These are phyloP conservation scores for Capsicum pubescens DNA, from an alignment of 257 asterid species.

Conservation along the genomic window DNA sequence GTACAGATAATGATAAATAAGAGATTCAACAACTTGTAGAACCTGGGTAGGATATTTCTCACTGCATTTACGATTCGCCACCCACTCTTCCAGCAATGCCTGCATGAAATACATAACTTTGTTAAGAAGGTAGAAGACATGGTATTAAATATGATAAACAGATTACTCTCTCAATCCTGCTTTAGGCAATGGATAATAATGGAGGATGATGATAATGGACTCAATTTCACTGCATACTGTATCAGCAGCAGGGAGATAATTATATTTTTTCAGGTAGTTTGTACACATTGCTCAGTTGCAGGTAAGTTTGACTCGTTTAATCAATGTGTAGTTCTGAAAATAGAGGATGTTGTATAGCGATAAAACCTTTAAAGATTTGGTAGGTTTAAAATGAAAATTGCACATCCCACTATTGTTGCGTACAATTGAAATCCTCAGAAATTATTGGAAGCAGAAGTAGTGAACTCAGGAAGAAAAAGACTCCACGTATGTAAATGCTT, in stretches of 20 bases:
- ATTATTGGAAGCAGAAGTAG: constrained; percentile 7
- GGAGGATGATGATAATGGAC: constrained; percentile 16
- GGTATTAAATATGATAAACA: constrained; percentile 10
- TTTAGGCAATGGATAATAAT: neutral
- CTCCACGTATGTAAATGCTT: neutral
- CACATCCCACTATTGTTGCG: neutral
- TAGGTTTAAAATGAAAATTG: neutral
- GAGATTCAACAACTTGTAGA: constrained; percentile 30
- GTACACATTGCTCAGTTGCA: constrained; percentile 3
- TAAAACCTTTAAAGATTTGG: neutral
- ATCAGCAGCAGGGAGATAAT: neutral
- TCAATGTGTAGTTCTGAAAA: neutral
- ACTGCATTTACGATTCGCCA: constrained; percentile 64
- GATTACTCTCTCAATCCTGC: neutral
- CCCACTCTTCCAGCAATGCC: constrained; percentile 99
- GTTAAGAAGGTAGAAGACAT: neutral
- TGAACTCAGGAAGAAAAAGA: constrained; percentile 5
- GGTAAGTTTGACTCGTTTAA: neutral
- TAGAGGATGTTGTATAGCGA: neutral
- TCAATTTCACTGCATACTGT: neutral
- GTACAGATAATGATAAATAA: constrained; percentile 22
- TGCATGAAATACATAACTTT: constrained; percentile 42
- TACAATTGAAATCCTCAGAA: constrained; percentile 1
- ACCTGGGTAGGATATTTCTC: constrained; percentile 87
- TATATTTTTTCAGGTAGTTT: neutral